phyloP scores from a whole-genome alignment of 495 filamentous ascomycete genomes.

The Aspergillus diversus region DNA sequence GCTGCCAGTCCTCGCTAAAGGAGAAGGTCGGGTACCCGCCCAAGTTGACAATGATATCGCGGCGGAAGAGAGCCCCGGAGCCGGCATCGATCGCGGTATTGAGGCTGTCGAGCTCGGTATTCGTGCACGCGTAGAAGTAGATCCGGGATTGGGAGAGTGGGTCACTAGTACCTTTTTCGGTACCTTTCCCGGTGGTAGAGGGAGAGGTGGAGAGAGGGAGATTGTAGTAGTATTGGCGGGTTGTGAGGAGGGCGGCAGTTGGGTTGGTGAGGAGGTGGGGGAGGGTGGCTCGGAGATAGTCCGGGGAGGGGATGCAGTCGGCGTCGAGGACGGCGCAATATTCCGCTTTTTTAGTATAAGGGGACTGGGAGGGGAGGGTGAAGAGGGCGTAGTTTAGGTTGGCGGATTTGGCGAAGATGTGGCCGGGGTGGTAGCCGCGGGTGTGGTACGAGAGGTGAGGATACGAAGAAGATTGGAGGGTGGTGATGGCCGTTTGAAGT shows the following conservation, averaged over 20 bases:
- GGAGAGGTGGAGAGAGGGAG: conserved; percentile 30
- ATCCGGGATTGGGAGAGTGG: conserved; percentile 49
- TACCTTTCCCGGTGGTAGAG: too few species aligned
- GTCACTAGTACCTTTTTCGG: conserved; percentile 34
- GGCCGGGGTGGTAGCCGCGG: conserved; percentile 43
- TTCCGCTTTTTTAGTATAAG: conserved; percentile 9
- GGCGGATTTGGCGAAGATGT: conserved; percentile 55
- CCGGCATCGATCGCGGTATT: conserved; percentile 42
- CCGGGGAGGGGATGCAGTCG: conserved; percentile 49
- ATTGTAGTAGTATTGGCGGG: conserved; percentile 55
- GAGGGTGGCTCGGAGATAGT: conserved; percentile 54
- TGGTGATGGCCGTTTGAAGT: conserved; percentile 35
- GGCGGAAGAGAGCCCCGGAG: conserved; percentile 54
- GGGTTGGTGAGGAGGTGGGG: conserved; percentile 50
- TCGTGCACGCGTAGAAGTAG: conserved; percentile 46
- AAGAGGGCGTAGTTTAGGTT: conserved; percentile 57
- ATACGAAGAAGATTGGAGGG: conserved; percentile 26
- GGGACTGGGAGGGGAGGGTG: conserved; percentile 42
- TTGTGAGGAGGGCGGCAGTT: conserved; percentile 34
- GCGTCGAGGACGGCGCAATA: conserved; percentile 45
- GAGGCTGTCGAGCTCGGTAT: conserved; percentile 33
- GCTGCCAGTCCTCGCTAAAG: conserved; percentile 55
- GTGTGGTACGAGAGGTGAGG: conserved; percentile 52
- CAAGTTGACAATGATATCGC: conserved; percentile 45
- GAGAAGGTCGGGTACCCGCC: conserved; percentile 54